These are phyloP conservation scores for Raphanus sativus DNA, from an alignment of 345 rosid species.

Conservation along the genomic window DNA sequence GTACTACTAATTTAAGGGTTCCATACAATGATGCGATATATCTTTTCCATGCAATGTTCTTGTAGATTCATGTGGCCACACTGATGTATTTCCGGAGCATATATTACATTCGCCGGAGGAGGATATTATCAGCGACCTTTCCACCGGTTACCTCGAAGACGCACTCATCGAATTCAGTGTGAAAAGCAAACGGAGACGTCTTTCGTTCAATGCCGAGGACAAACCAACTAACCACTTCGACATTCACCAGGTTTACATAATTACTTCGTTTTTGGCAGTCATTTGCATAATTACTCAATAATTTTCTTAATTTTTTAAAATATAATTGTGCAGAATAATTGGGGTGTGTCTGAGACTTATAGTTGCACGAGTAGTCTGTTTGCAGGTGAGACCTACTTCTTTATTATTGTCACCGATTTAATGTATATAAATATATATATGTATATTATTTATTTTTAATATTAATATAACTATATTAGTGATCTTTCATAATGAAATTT, in stretches of 20 bases:
- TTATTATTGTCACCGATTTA: slow-evolving; percentile 5
- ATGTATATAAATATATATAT: background rate
- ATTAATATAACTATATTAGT: background rate
- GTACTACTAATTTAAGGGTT: background rate
- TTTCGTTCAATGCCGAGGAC: slow-evolving; percentile 35
- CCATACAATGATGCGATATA: background rate
- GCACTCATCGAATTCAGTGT: slow-evolving; percentile 67
- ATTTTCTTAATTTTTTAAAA: background rate
- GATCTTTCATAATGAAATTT: background rate
- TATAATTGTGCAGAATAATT: slow-evolving; percentile 49
- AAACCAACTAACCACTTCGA: slow-evolving; percentile 16
- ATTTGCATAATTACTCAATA: background rate
- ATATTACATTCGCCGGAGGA: slow-evolving; percentile 40
- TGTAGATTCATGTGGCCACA: slow-evolving; percentile 39
- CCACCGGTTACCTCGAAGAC: slow-evolving; percentile 88
- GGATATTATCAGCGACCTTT: slow-evolving; percentile 42
- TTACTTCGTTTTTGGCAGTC: background rate
- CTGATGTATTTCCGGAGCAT: slow-evolving; percentile 43
- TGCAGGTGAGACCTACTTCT: slow-evolving; percentile 46
- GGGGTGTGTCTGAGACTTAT: slow-evolving; percentile 59
- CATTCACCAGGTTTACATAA: slow-evolving; percentile 19
- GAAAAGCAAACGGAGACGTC: slow-evolving; percentile 65
- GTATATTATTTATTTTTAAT: background rate
- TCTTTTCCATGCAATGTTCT: slow-evolving; percentile 10
- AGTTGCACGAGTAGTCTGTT: slow-evolving; percentile 51